Conservation (phyloP, 2,329 filamentous ascomycete species). For the Monosporascus sp. region DNA sequence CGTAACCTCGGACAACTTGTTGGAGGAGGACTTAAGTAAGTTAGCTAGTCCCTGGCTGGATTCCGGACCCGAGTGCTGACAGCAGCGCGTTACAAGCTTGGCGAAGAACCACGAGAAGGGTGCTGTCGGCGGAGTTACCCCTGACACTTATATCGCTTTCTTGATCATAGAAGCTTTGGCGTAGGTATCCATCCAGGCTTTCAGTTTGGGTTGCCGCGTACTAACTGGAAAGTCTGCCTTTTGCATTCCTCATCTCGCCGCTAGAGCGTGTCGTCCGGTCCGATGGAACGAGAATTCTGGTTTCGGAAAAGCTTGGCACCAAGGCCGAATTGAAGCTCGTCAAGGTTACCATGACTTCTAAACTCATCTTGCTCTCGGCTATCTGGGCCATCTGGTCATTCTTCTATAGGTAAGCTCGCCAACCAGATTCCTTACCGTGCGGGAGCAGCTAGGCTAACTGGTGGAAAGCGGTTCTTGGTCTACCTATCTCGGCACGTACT, state of each 20-base stretch:
- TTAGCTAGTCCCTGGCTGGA: background rate
- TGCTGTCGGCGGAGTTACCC: conserved; percentile 32
- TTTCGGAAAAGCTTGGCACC: conserved; percentile 33
- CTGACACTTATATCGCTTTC: conserved; percentile 41
- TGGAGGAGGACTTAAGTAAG: conserved; percentile 40
- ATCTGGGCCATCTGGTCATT: conserved; percentile 42
- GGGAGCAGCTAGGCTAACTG: conserved; percentile 1
- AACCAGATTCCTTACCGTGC: no score
- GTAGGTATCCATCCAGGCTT: conserved; percentile 16
- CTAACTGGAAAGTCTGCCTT: conserved; percentile 28
- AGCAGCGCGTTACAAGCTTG: conserved; percentile 17
- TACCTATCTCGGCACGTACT: conserved; percentile 39
- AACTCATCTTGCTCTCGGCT: conserved; percentile 32
- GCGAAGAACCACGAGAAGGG: conserved; percentile 33
- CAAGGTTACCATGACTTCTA: conserved; percentile 31
- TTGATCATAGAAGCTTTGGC: conserved; percentile 41
- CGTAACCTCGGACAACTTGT: conserved; percentile 42
- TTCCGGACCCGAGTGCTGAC: conserved; percentile 1
- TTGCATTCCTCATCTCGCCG: conserved; percentile 40
- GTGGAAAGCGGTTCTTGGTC: conserved; percentile 36
- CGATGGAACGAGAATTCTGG: conserved; percentile 37
- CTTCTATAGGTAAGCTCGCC: conserved; percentile 31
- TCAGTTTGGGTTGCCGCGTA: background rate
- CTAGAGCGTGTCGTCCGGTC: conserved; percentile 40
- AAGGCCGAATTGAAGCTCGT: conserved; percentile 36